Evolutionary conservation across 805 yeast species (phyloP), one percentile per base, ranked within the genome.

Genomic region (Schwanniomyces occidentalis): DNA sequence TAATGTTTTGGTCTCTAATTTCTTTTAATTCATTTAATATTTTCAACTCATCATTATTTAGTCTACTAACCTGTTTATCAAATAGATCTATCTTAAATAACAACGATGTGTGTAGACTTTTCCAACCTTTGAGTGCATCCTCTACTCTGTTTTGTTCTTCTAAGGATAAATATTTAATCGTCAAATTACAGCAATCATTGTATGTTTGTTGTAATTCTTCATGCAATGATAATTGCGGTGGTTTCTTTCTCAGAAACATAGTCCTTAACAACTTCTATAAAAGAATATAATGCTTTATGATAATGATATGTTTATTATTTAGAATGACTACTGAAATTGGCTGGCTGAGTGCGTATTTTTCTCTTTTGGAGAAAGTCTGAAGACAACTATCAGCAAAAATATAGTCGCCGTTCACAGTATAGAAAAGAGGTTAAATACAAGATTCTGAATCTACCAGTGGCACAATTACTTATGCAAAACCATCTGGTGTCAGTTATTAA

Each of bases 101-200:
- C 2, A 80, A 67, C 30, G 75, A 72, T 2, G 85, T 78, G 42
- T 80, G 86, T n/a, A 85, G 58, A 2, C 79, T 65, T 44, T 79
- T 82, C 90, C 91, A 83, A 2, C 90, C 90, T 40, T 73, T 76
- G 14, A 82, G 58, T 2, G 89, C 84, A 12, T 73, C 76, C 32
- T 68, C 73, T 28, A 69, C 55, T 14, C 73, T 68, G 21, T 70
- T 65, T 13, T 65, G 62, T 39, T 82, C 82, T 48, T 84, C 89
- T 13, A 78, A 52, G 3, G 77, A 67, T 32, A 80, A 51, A 54
- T 80, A 77, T 41, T 70, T 65, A 33, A 83, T 66, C 4, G 86
- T 72, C 40, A 65, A 68, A 47, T 76, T 76, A 32, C 86, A 83
- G 32, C 77, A 68, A 40, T 78, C 83, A 44, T 76, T 73, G 56